Evolutionary conservation across 2,329 filamentous ascomycete genomes (phyloP).

Genomic region (Diaporthe citriasiana): DNA sequence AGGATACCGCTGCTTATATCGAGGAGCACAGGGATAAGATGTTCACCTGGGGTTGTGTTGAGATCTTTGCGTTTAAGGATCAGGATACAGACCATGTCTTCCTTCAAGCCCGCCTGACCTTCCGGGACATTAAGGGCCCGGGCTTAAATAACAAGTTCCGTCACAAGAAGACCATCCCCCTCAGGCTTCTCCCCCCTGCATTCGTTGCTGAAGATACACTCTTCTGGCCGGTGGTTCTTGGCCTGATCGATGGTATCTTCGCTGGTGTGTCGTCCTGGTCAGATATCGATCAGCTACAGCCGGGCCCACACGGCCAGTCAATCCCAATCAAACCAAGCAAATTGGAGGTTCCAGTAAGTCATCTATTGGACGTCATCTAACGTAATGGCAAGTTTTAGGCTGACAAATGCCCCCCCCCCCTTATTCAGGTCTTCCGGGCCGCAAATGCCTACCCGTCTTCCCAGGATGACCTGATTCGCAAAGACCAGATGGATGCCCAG

Average conservation of each 20-base stretch:
- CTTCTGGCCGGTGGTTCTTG: background rate
- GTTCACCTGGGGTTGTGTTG: background rate
- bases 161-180: background rate
- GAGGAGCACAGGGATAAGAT: too few species aligned
- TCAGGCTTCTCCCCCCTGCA: background rate
- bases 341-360: background rate
- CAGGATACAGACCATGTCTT: background rate
- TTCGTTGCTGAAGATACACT: background rate
- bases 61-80: background rate
- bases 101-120: background rate
- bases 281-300: background rate
- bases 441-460: too few species aligned
- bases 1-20: too few species aligned
- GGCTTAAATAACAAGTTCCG: background rate
- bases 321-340: background rate
- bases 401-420: too few species aligned
- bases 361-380: background rate
- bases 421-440: too few species aligned
- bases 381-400: too few species aligned
- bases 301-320: background rate
- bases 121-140: background rate
- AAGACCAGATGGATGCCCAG: too few species aligned
- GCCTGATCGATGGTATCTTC: constrained; percentile 2
- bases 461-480: too few species aligned
- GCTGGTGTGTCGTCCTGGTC: background rate